phyloP scores from a whole-genome alignment of 2,329 filamentous ascomycete species.

The Colletotrichum sp. region DNA sequence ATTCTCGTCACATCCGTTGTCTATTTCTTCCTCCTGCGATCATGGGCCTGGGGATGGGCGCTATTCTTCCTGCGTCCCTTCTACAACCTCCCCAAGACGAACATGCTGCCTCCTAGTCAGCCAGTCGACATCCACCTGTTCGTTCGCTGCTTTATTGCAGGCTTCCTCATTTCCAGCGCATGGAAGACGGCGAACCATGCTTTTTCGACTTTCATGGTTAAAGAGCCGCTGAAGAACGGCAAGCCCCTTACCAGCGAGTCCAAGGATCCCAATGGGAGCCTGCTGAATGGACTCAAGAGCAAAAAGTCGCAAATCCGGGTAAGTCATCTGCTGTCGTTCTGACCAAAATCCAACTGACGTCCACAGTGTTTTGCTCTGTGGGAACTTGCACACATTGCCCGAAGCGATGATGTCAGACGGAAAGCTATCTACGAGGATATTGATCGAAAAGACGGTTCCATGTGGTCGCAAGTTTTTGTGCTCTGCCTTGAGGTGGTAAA shows the following conservation, averaged over 20 bases:
- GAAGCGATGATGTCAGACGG: conserved; percentile 75
- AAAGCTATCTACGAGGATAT: conserved; percentile 87
- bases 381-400: conserved; percentile 84
- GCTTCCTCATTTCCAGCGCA: conserved; percentile 70
- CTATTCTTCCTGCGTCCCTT: conserved; percentile 74
- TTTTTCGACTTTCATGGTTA: conserved; percentile 81
- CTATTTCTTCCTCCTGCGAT: conserved; percentile 69
- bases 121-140: conserved; percentile 64
- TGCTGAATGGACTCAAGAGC: conserved; percentile 82
- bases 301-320: conserved; percentile 81
- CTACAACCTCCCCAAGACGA: conserved; percentile 77
- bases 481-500: conserved; percentile 74
- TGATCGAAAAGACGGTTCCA: conserved; percentile 78
- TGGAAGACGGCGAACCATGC: conserved; percentile 81
- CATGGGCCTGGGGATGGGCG: conserved; percentile 70
- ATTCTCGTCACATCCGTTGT: conserved; percentile 55
- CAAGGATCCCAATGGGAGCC: conserved; percentile 89
- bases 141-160: conserved; percentile 62
- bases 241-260: conserved; percentile 83
- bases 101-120: conserved; percentile 63
- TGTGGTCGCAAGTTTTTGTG: conserved; percentile 80
- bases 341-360: not conserved
- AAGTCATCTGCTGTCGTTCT: conserved; percentile 28
- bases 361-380: conserved; percentile 75
- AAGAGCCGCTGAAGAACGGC: conserved; percentile 83